phyloP scores from a whole-genome alignment of 495 filamentous ascomycete genomes.

The Aspergillus nidulans region DNA sequence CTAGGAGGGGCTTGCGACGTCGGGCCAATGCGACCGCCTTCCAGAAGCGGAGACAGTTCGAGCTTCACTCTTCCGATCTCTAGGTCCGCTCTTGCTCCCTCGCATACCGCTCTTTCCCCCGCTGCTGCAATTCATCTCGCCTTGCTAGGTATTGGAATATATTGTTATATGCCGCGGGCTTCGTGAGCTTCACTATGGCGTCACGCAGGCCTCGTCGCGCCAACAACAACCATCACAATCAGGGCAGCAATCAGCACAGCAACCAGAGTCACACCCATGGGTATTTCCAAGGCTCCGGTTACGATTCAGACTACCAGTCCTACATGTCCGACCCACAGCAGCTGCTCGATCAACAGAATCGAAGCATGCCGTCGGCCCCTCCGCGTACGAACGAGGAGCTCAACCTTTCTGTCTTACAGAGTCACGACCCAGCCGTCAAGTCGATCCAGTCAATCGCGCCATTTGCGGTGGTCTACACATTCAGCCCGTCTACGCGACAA shows the following conservation, averaged over 20 bases:
- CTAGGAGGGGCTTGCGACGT: not conserved
- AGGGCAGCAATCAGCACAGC: slow-evolving; percentile 31
- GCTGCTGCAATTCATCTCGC: not conserved
- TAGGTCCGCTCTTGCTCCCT: not conserved
- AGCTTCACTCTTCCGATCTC: slow-evolving; percentile 10
- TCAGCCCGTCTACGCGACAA: slow-evolving; percentile 50
- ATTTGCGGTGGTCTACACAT: slow-evolving; percentile 75
- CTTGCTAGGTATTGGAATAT: not conserved
- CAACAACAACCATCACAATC: slow-evolving; percentile 33
- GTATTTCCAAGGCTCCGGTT: slow-evolving; percentile 52
- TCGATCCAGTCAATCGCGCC: slow-evolving; percentile 70
- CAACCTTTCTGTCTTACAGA: slow-evolving; percentile 72
- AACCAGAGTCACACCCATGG: slow-evolving; percentile 27
- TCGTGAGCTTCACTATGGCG: slow-evolving; percentile 22
- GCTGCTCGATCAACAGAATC: slow-evolving; percentile 23
- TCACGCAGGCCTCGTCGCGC: slow-evolving; percentile 32
- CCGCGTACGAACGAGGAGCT: slow-evolving; percentile 70
- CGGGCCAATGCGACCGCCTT: slow-evolving; percentile 16
- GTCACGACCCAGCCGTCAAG: slow-evolving; percentile 64
- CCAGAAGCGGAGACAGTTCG: slow-evolving; percentile 10
- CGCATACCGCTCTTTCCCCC: not conserved
- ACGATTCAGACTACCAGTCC: slow-evolving; percentile 56
- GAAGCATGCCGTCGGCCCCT: slow-evolving; percentile 35
- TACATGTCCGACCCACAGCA: slow-evolving; percentile 32
- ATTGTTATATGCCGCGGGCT: not conserved